Conservation (phyloP, 768 basidiomycete species). For the Lanmaoa rubissima region DNA sequence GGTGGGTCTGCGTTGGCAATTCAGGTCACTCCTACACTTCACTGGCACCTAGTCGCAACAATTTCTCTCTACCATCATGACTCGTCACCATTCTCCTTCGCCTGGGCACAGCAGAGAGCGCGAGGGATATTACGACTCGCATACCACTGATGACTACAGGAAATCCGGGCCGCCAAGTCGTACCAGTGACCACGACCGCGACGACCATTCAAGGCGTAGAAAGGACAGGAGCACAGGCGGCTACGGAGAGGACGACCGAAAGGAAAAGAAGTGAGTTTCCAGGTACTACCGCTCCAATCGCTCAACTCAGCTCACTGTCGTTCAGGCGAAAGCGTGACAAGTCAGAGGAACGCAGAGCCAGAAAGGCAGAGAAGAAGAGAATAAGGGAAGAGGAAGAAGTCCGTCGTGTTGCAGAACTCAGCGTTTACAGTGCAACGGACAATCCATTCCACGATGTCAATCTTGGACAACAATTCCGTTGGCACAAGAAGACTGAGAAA, state of each 20-base stretch:
- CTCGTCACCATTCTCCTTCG: conserved; percentile 48
- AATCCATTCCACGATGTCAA: conserved; percentile 99
- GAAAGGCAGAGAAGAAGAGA: conserved; percentile 86
- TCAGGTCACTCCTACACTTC: neutral
- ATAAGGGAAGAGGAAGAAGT: conserved; percentile 86
- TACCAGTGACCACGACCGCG: conserved; percentile 31
- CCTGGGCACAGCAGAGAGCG: conserved; percentile 26
- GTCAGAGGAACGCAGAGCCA: conserved; percentile 79
- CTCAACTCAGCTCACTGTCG: conserved; percentile 6
- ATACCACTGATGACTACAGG: conserved; percentile 30
- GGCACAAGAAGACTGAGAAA: conserved; percentile 98
- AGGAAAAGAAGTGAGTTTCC: conserved; percentile 47
- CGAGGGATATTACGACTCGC: conserved; percentile 33
- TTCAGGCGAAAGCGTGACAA: conserved; percentile 79
- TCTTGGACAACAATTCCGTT: conserved; percentile 93
- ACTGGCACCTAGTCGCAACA: neutral
- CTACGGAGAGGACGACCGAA: conserved; percentile 32
- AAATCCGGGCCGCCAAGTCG: conserved; percentile 31
- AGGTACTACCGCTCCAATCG: neutral
- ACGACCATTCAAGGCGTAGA: conserved; percentile 29
- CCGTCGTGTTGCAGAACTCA: conserved; percentile 89
- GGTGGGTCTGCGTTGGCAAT: neutral
- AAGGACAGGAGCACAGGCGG: conserved; percentile 21
- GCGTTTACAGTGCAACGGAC: conserved; percentile 93
- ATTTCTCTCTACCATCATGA: conserved; percentile 35